Evolutionary conservation across 768 basidiomycete species (phyloP), one percentile per base, ranked within the genome.

Genomic region (Omphalotus guepiniiformis): DNA sequence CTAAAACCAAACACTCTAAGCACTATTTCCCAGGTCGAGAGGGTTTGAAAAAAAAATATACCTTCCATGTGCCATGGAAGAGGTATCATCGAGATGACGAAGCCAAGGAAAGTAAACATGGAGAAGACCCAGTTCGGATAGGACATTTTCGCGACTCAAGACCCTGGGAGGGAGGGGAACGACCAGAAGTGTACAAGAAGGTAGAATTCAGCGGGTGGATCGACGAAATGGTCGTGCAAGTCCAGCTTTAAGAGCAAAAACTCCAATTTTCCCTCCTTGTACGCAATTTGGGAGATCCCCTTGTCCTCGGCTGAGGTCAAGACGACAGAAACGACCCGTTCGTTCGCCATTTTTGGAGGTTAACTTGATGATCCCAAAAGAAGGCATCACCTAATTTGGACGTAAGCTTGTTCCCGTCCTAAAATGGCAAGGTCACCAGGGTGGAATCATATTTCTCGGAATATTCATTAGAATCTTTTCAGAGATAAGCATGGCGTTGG

Each of bases 31-130:
- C 42, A 32, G 38, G 3, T 18, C 19, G 2, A 32, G n/a, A n/a
- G n/a, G n/a, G n/a, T n/a, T n/a, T n/a, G n/a, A n/a, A n/a, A n/a
- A 22, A 28, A 29, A 16, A 37, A 40, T 48, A 45, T 55, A 75
- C 74, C 83, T 72, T 84, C 74, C 35, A 83, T 66, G 60, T 90
- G 87, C 79, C 82, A 83, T 8, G 80, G 78, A 18, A 83, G 67
- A 4, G 87, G 83, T 29, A 86, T 76, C 38, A 71, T 57, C 32
- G 73, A 76, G 21, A 79, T 55, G 26, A 84, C n/a, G 56, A 84
- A 78, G 40, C 78, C 75, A 19, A 79, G 52, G 62, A 83, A 85
- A 55, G 81, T 63, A 50, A 75, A 74, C 18, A 63, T 50, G 19
- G 73, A 69, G 61, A 73, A 79, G 26, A 81, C 55, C 53, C 64